These are phyloP conservation scores for Diplosphaera chodatii DNA, from an alignment of 139 green algal species.

Conservation along the genomic window DNA sequence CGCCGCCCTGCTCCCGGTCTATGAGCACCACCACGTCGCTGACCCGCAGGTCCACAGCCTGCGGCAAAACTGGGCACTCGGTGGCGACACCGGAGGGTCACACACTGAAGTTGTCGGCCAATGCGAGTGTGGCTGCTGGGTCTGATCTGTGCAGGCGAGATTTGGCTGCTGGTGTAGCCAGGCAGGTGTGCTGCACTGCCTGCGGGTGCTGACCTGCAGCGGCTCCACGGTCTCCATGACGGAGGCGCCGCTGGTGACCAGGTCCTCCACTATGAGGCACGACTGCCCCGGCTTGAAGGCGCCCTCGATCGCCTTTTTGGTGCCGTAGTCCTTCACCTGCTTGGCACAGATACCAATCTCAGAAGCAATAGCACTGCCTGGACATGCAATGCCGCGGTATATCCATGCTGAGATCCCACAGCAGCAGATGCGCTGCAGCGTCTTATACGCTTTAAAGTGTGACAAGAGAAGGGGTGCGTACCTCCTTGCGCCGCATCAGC, in stretches of 20 bases:
- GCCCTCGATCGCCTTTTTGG: constrained; percentile 98
- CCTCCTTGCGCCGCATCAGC: constrained; percentile 92
- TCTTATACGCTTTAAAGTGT: no score
- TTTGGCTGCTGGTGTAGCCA: neutral
- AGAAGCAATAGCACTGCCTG: neutral
- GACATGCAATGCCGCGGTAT: no score
- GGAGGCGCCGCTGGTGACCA: constrained; percentile 91
- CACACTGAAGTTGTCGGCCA: no score
- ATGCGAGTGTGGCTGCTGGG: no score
- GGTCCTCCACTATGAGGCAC: constrained; percentile 96
- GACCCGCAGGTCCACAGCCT: constrained; percentile 71
- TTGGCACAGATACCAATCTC: neutral
- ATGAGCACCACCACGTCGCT: constrained; percentile 93
- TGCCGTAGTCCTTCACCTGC: constrained; percentile 96
- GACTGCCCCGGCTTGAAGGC: constrained; percentile 77
- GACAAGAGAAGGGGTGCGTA: no score
- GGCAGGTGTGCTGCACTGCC: neutral
- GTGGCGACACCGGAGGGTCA: no score
- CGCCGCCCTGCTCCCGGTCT: constrained; percentile 95
- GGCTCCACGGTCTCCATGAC: constrained; percentile 96
- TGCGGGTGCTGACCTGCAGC: constrained; percentile 41
- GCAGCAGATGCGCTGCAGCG: neutral
- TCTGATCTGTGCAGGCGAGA: no score
- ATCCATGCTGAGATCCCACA: no score
- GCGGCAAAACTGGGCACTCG: no score